Evolutionary conservation across 495 filamentous ascomycete species (phyloP).

Genomic region (Daldinia grandis): DNA sequence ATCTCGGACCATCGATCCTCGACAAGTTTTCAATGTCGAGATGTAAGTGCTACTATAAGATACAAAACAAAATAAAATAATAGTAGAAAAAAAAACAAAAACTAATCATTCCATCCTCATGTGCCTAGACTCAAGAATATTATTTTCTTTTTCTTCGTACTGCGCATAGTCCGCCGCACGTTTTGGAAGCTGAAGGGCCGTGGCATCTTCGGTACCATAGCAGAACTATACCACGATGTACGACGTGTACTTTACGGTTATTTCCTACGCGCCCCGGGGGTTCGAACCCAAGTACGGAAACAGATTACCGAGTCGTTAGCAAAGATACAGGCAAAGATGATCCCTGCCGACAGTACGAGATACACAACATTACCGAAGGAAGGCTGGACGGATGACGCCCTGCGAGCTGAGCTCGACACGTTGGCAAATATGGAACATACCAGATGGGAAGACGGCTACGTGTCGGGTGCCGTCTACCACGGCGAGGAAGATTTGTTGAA

Average conservation of each 20-base stretch:
- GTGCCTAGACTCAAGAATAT: constrained; percentile 81
- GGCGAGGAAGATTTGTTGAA: constrained; percentile 84
- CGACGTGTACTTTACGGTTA: constrained; percentile 80
- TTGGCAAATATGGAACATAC: constrained; percentile 90
- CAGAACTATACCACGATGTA: constrained; percentile 72
- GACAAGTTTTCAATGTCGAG: constrained; percentile 77
- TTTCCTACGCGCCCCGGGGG: constrained; percentile 85
- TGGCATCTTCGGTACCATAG: constrained; percentile 80
- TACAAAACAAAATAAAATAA: too few species aligned
- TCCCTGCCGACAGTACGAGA: constrained; percentile 75
- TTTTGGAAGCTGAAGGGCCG: constrained; percentile 87
- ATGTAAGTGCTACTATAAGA: constrained; percentile 64
- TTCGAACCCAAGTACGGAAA: constrained; percentile 80
- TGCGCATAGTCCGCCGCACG: constrained; percentile 83
- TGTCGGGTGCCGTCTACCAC: constrained; percentile 96
- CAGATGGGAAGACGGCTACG: constrained; percentile 93
- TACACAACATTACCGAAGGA: constrained; percentile 84
- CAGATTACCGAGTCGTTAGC: constrained; percentile 77
- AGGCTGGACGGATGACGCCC: constrained; percentile 81
- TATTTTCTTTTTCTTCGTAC: constrained; percentile 86
- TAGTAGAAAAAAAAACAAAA: not conserved
- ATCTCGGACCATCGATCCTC: constrained; percentile 61
- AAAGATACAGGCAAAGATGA: constrained; percentile 83
- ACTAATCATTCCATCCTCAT: constrained; percentile 19
- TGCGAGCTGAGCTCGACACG: constrained; percentile 80